Conservation (phyloP, 495 filamentous ascomycete species). For the Aspergillus funiculosus region DNA sequence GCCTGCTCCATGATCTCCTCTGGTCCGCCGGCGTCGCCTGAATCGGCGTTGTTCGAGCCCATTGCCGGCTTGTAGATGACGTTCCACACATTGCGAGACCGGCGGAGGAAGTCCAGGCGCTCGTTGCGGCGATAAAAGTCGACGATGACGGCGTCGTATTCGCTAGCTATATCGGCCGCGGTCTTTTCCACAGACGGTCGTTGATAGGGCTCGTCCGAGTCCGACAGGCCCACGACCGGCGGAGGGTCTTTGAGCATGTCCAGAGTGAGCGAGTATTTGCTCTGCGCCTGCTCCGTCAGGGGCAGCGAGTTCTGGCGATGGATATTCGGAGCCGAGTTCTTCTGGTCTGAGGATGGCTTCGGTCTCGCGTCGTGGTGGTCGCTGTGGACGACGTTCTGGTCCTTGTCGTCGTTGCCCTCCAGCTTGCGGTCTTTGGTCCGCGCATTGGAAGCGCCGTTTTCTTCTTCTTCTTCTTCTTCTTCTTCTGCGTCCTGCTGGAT, state of each 20-base stretch:
- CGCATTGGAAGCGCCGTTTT: background rate
- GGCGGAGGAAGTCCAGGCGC: background rate
- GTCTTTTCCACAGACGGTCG: background rate
- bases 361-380: background rate
- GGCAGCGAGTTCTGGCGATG: too few relatives aligned
- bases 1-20: background rate
- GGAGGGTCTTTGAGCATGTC: background rate
- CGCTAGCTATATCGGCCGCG: background rate
- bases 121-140: slow-evolving; percentile 2
- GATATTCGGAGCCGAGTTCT: too few relatives aligned
- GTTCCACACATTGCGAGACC: background rate
- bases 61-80: background rate
- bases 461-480: background rate
- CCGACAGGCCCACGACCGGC: background rate
- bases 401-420: background rate
- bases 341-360: too few relatives aligned
- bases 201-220: background rate
- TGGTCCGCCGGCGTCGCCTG: background rate
- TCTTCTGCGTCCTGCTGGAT: background rate
- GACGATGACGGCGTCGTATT: background rate
- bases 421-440: background rate
- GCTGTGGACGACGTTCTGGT: background rate
- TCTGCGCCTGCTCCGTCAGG: background rate
- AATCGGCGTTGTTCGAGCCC: too few relatives aligned
- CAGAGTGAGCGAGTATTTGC: background rate